Percentiles rank a stretch among this genome's conserved stretches.
Evolutionary conservation across 768 basidiomycete species (phyloP).

Genomic region (Wakefieldia striispora): DNA sequence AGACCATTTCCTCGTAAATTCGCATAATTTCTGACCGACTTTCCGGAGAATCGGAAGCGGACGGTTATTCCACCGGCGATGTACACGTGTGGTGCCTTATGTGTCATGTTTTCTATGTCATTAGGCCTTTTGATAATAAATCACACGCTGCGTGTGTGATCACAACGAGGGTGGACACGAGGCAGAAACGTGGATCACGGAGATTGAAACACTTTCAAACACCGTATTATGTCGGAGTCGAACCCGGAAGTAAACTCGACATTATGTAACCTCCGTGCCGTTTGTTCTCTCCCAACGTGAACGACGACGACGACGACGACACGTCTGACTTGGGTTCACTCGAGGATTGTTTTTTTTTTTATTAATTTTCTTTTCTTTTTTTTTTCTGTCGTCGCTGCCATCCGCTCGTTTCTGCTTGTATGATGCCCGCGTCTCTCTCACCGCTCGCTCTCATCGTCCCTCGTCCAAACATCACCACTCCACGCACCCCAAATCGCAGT

Average conservation of each 20-base stretch:
- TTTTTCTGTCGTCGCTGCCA: slow-evolving; percentile 38
- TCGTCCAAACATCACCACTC: slow-evolving; percentile 49
- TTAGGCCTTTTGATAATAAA: neutral
- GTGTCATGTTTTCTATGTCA: neutral
- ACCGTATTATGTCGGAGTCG: slow-evolving; percentile 15
- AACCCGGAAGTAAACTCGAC: slow-evolving; percentile 13
- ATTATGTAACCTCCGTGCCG: slow-evolving; percentile 19
- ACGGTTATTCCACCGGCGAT: slow-evolving; percentile 7
- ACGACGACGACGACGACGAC: slow-evolving; percentile 26
- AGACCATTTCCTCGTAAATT: too few relatives aligned
- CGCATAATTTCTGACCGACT: slow-evolving; percentile 5
- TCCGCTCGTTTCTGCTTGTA: slow-evolving; percentile 43
- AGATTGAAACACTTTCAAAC: slow-evolving; percentile 3
- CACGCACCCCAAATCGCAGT: slow-evolving; percentile 60
- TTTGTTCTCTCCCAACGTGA: slow-evolving; percentile 13
- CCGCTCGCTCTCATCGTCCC: slow-evolving; percentile 62
- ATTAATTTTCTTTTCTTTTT: slow-evolving; percentile 12
- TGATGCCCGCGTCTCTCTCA: slow-evolving; percentile 46
- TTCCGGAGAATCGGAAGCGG: slow-evolving; percentile 13
- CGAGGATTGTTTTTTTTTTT: slow-evolving; percentile 17
- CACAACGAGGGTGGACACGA: slow-evolving; percentile 19
- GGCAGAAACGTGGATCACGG: slow-evolving; percentile 24
- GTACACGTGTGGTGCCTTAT: slow-evolving; percentile 20
- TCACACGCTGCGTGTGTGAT: slow-evolving; percentile 24
- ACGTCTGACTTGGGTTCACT: slow-evolving; percentile 11